phyloP scores from a whole-genome alignment of 208 protist genomes.

The Leishmania gerbilli region DNA sequence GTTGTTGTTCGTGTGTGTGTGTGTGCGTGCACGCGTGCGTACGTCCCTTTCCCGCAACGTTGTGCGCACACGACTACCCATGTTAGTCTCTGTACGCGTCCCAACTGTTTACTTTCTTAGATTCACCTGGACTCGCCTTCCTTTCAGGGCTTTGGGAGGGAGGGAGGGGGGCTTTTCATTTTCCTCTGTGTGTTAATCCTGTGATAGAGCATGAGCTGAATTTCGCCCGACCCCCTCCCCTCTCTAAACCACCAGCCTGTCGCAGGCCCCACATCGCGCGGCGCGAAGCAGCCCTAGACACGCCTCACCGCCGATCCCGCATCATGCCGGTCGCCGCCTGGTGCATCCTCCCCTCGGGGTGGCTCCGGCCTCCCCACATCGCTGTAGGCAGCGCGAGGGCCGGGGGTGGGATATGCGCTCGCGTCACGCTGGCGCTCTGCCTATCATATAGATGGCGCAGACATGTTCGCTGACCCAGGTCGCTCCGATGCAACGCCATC shows the following conservation, averaged over 20 bases:
- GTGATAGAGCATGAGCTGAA: neutral
- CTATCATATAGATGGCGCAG: neutral
- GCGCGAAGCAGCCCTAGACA: neutral
- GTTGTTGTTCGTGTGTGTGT: neutral
- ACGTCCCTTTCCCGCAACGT: neutral
- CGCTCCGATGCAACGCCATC: neutral
- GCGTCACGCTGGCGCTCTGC: neutral
- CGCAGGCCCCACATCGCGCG: neutral
- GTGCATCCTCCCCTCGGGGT: no score
- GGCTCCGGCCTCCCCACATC: no score
- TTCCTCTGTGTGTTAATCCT: neutral
- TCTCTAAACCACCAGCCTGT: neutral
- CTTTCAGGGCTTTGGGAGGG: neutral
- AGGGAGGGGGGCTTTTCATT: neutral
- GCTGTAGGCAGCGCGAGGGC: neutral
- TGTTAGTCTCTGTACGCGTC: neutral
- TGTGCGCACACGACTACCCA: neutral
- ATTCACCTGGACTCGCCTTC: neutral
- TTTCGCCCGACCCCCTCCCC: neutral
- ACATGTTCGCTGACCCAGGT: no score
- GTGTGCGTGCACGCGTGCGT: neutral
- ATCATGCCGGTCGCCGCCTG: neutral
- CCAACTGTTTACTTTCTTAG: neutral
- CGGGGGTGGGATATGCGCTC: neutral
- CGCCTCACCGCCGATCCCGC: neutral